Percentiles rank a stretch among this genome's conserved stretches.
Evolutionary conservation across 768 basidiomycete genomes (phyloP).

Genomic region (Solioccasus polychromus): DNA sequence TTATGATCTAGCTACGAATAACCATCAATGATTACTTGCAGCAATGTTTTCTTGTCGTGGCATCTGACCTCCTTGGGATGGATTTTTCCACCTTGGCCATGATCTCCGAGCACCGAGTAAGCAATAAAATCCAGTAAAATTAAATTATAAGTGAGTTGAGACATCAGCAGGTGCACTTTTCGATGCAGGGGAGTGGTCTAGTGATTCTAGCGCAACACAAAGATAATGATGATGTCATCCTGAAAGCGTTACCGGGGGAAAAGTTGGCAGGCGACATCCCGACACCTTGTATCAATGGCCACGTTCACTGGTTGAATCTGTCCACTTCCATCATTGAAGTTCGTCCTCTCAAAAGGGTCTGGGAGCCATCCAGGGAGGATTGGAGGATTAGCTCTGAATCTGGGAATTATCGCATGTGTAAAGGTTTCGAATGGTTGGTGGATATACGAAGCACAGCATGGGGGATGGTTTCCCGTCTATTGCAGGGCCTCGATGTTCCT

Average conservation of each 20-base stretch:
- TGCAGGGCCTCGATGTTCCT: neutral
- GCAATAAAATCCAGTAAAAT: neutral
- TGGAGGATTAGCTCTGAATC: constrained; percentile 14
- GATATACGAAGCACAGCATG: constrained; percentile 19
- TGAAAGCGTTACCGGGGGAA: neutral
- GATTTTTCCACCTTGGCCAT: neutral
- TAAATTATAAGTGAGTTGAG: neutral
- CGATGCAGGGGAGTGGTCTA: neutral
- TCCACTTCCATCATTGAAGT: neutral
- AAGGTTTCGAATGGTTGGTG: constrained; percentile 3
- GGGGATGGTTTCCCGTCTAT: constrained; percentile 13
- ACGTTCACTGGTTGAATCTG: neutral
- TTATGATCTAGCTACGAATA: neutral
- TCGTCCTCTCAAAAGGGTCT: neutral
- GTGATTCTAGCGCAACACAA: constrained; percentile 1
- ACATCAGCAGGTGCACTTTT: constrained; percentile 6
- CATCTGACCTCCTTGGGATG: neutral
- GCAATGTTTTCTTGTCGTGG: neutral
- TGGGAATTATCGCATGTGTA: neutral
- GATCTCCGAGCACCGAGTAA: neutral
- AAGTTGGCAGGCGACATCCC: neutral
- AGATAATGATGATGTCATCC: neutral
- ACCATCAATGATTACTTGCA: neutral
- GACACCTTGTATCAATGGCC: neutral
- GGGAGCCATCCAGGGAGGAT: constrained; percentile 1